Evolutionary conservation across 2,329 filamentous ascomycete species (phyloP).

Genomic region (Ilyonectria sp.): DNA sequence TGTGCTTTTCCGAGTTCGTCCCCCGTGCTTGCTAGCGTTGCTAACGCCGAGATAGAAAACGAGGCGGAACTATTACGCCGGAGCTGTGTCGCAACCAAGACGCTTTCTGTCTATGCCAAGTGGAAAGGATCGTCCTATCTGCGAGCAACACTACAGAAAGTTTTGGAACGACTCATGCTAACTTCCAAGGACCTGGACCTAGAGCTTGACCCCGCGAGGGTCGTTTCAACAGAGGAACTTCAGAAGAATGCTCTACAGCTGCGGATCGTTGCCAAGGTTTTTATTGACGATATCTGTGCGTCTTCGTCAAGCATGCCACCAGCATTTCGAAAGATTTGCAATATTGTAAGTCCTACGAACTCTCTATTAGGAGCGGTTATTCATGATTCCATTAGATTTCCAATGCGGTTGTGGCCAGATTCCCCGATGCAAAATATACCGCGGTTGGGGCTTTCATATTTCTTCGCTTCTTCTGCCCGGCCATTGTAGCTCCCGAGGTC

Average conservation of each 20-base stretch:
- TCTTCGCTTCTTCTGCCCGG: slow-evolving; percentile 80
- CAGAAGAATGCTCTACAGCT: slow-evolving; percentile 77
- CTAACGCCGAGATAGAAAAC: slow-evolving; percentile 64
- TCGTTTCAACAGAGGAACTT: slow-evolving; percentile 73
- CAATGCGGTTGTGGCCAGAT: slow-evolving; percentile 73
- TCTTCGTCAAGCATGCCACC: slow-evolving; percentile 74
- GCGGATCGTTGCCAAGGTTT: slow-evolving; percentile 77
- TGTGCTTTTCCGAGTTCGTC: not conserved
- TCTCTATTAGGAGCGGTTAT: not conserved
- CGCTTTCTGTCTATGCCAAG: slow-evolving; percentile 79
- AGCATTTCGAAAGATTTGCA: slow-evolving; percentile 78
- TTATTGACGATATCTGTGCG: slow-evolving; percentile 79
- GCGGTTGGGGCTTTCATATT: slow-evolving; percentile 81
- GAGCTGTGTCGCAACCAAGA: slow-evolving; percentile 80
- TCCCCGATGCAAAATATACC: slow-evolving; percentile 80
- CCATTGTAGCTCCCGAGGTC: slow-evolving; percentile 78
- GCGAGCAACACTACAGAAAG: slow-evolving; percentile 75
- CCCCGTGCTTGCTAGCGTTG: not conserved
- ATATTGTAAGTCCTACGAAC: slow-evolving; percentile 66
- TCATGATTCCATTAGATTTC: slow-evolving; percentile 64
- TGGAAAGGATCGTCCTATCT: slow-evolving; percentile 79
- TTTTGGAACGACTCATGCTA: slow-evolving; percentile 76
- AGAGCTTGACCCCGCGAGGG: slow-evolving; percentile 76
- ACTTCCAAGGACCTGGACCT: slow-evolving; percentile 78
- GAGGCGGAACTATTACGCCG: slow-evolving; percentile 78